Base-by-base conservation (phyloP, 306 rosid species). In the Senna tora region DNA sequence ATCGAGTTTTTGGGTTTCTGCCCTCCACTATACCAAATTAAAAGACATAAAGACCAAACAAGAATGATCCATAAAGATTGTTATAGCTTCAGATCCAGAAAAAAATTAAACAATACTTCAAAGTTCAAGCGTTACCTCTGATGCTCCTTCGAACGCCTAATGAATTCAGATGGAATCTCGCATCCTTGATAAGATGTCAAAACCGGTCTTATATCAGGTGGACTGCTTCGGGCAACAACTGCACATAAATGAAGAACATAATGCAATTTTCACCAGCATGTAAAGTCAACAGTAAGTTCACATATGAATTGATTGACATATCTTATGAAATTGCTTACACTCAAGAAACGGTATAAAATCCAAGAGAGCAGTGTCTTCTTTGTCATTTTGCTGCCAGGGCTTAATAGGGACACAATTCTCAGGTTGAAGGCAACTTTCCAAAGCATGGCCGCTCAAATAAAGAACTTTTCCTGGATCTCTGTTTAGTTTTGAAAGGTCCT, bases 341-440 rank as follows among this genome's bases (percentile, higher is more conserved):
- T 92, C 98, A 61, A 92, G 91, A 76, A 92, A 92, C 61, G 99
- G 99, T 58, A 94, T 94, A 46, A 89, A 88, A 78, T 94, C 99
- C 85, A 94, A 54, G 74, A 94, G 96, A 59, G 89, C 80, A 0
- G 99, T 91, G 74, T 94, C 97, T 76, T 94, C 95, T 38, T 43
- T 51, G 71, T 89, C 99, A 55, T 56, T 66, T 67, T 80, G 81
- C 89, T 87, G 84, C 87, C 87, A 94, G 64, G 97, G 86, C 84
- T 91, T 94, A 65, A 94, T 78, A 33, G 81, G 80, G 36, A 93
- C 91, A 72, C 84, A 86, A 58, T 94, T 94, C 76, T 94, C 96
- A 32, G 82, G 95, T 80, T 94, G 99, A 56, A 89, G 87, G 80
- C 96, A 89, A 78, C 83, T 84, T 78, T 91, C 96, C 33, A 83